phyloP scores from a whole-genome alignment of 345 rosid species.

The Nasturtium officinale region DNA sequence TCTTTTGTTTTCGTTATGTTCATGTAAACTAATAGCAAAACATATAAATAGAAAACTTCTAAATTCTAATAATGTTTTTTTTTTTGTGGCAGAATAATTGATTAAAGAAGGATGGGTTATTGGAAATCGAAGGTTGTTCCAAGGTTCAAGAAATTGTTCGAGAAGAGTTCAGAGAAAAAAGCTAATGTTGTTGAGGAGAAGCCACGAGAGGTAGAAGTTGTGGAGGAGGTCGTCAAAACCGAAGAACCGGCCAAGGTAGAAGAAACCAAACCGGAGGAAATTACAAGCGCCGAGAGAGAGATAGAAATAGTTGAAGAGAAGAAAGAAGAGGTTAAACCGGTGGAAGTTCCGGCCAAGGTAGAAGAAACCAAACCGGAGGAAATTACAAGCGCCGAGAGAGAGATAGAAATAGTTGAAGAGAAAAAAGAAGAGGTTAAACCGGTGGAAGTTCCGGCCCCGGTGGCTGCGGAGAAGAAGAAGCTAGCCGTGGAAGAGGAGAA shows the following conservation, averaged over 20 bases:
- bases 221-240: constrained; percentile 32
- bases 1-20: not conserved
- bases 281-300: constrained; percentile 36
- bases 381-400: constrained; percentile 32
- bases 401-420: constrained; percentile 52
- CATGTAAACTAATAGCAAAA: not conserved
- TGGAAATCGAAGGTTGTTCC: constrained; percentile 87
- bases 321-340: constrained; percentile 45
- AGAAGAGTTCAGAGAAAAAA: constrained; percentile 61
- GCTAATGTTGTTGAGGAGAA: constrained; percentile 63
- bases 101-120: constrained; percentile 56
- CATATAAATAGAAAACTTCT: not conserved
- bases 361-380: constrained; percentile 42
- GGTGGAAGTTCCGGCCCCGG: not conserved
- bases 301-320: constrained; percentile 53
- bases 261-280: constrained; percentile 41
- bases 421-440: constrained; percentile 48
- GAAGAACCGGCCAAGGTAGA: constrained; percentile 34
- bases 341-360: constrained; percentile 27
- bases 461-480: constrained; percentile 27
- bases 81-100: constrained; percentile 13
- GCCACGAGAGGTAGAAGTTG: constrained; percentile 44
- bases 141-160: constrained; percentile 73
- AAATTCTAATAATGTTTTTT: not conserved
- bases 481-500: constrained; percentile 27